Evolutionary conservation across 2,329 filamentous ascomycete species (phyloP).

Genomic region (Ophiostoma tasmaniense): DNA sequence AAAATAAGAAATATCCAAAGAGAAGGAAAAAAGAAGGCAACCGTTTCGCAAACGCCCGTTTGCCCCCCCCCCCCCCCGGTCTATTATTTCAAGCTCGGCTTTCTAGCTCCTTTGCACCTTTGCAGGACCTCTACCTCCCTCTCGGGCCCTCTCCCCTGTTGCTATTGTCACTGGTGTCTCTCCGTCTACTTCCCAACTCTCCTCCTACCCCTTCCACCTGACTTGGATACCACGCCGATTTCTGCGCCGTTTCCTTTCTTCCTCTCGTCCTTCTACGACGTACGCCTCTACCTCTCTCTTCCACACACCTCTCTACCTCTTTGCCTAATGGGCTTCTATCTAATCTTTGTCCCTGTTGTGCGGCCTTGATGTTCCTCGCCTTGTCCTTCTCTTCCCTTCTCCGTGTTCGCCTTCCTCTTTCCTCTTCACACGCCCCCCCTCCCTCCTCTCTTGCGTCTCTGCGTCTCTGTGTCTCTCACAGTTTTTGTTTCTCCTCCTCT

Average conservation of each 20-base stretch:
- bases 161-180: neutral
- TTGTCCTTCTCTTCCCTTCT: conserved; percentile 6
- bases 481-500: neutral
- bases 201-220: neutral
- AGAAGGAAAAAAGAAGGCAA: neutral
- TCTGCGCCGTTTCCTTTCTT: neutral
- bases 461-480: neutral
- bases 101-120: neutral
- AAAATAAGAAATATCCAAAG: neutral
- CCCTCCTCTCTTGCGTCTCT: neutral
- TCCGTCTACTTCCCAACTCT: conserved; percentile 1
- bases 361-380: conserved; percentile 10
- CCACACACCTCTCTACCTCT: conserved; percentile 4
- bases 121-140: neutral
- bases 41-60: neutral
- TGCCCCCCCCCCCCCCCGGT: neutral
- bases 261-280: neutral
- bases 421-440: conserved; percentile 1
- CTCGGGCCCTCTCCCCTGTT: neutral
- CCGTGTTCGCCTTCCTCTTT: conserved; percentile 7
- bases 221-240: neutral
- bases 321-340: conserved; percentile 11
- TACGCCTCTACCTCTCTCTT: neutral
- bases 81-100: neutral
- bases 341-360: conserved; percentile 10